Conservation (phyloP, 768 basidiomycete species). For the Fomitopsis pulvina region DNA sequence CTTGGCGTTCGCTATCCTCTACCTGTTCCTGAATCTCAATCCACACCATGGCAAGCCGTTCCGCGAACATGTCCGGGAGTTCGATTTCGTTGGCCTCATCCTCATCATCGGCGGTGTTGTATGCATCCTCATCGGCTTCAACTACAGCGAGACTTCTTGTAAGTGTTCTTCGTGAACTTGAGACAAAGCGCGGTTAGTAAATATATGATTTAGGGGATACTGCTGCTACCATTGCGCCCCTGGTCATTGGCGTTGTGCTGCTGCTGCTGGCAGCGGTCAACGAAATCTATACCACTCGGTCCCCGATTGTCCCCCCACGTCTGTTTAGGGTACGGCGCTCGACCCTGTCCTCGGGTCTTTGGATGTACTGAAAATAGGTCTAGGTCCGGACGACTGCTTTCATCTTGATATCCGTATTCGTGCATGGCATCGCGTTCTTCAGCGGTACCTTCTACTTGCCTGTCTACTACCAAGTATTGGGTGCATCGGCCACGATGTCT, state of each 20-base stretch:
- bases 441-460: conserved; percentile 61
- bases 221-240: conserved; percentile 51
- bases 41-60: conserved; percentile 57
- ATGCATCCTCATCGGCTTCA: conserved; percentile 65
- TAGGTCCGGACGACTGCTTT: conserved; percentile 71
- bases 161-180: conserved; percentile 18
- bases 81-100: conserved; percentile 65
- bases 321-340: conserved; percentile 45
- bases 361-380: background rate
- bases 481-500: conserved; percentile 64
- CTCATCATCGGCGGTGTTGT: conserved; percentile 63
- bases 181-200: background rate
- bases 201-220: conserved; percentile 42
- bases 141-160: conserved; percentile 65
- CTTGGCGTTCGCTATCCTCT: conserved; percentile 51
- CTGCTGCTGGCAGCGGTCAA: conserved; percentile 48
- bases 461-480: conserved; percentile 73
- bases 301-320: conserved; percentile 69
- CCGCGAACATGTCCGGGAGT: conserved; percentile 51
- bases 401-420: conserved; percentile 48
- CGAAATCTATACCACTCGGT: conserved; percentile 54
- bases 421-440: conserved; percentile 65
- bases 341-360: background rate
- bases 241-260: conserved; percentile 50
- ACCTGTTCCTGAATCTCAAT: conserved; percentile 76